Evolutionary conservation across 2,329 filamentous ascomycete species (phyloP).

Genomic region (Beauveria pseudobassiana): DNA sequence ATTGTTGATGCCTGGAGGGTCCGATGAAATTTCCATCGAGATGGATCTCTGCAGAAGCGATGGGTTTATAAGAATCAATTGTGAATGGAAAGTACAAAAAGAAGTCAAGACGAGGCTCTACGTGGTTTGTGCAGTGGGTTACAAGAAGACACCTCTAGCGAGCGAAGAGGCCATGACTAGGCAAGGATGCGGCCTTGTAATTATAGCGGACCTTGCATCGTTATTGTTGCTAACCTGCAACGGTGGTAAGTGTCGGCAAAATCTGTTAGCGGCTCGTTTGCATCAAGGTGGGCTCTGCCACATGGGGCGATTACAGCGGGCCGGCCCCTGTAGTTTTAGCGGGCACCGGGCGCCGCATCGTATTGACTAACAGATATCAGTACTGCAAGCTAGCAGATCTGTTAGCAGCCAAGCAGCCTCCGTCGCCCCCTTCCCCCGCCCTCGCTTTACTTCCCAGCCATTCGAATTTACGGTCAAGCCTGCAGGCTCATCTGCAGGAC

Average conservation of each 20-base stretch:
- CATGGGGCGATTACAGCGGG: background rate
- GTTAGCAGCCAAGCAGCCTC: background rate
- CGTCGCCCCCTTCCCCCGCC: background rate
- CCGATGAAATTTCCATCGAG: background rate
- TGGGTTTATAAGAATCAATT: background rate
- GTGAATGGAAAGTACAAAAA: background rate
- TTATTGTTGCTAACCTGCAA: too few species aligned
- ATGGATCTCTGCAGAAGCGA: background rate
- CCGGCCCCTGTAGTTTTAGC: background rate
- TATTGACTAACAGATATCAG: background rate
- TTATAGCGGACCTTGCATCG: too few species aligned
- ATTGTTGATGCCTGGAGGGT: background rate
- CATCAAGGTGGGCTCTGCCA: background rate
- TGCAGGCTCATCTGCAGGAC: background rate
- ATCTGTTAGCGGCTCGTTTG: background rate
- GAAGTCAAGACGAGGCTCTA: background rate
- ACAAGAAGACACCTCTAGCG: background rate
- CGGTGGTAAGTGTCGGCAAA: background rate
- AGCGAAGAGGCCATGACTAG: too few species aligned
- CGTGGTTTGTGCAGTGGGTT: background rate
- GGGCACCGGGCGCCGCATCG: background rate
- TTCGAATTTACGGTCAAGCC: slow-evolving; percentile 23
- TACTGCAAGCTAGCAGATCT: background rate
- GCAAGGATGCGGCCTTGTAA: too few species aligned
- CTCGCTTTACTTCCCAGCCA: slow-evolving; percentile 20